These are phyloP conservation scores for Schizopora paradoxa DNA, from an alignment of 1,284 basidiomycete genomes.

Conservation along the genomic window DNA sequence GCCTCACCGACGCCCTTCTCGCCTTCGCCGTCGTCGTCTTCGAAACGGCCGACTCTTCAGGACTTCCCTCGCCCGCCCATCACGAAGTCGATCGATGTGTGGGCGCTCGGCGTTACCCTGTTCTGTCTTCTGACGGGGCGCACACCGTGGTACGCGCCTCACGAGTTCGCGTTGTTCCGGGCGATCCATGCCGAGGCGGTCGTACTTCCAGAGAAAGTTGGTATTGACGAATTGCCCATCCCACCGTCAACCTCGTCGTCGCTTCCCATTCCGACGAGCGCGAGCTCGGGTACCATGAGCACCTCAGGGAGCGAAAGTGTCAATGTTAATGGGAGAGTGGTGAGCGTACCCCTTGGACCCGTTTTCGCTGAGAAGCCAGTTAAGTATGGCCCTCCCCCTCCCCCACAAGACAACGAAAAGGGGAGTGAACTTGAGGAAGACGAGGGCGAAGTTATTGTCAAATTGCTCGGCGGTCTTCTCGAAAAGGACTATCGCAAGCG, in stretches of 20 bases:
- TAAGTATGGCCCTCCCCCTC: too few relatives aligned
- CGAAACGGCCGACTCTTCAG: slow-evolving; percentile 29
- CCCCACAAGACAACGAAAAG: slow-evolving; percentile 25
- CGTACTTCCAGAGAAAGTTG: slow-evolving; percentile 68
- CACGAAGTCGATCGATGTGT: slow-evolving; percentile 97
- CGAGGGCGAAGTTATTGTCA: slow-evolving; percentile 59
- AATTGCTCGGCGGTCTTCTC: slow-evolving; percentile 72
- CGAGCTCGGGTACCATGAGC: slow-evolving; percentile 15
- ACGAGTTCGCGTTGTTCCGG: slow-evolving; percentile 81
- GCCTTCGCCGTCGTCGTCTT: too few relatives aligned
- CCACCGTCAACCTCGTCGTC: too few relatives aligned
- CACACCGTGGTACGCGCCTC: slow-evolving; percentile 63
- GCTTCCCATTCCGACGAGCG: slow-evolving; percentile 12
- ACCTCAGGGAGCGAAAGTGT: slow-evolving; percentile 21
- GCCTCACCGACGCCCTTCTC: too few relatives aligned
- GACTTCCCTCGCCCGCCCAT: slow-evolving; percentile 57
- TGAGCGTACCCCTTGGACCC: slow-evolving; percentile 58
- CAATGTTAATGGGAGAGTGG: slow-evolving; percentile 40
- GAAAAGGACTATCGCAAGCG: slow-evolving; percentile 80
- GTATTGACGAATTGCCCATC: slow-evolving; percentile 60
- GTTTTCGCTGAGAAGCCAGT: too few relatives aligned
- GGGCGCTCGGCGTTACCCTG: slow-evolving; percentile 97
- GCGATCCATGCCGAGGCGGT: slow-evolving; percentile 82
- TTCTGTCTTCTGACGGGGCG: slow-evolving; percentile 92
- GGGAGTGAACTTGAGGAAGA: too few relatives aligned